phyloP scores from a whole-genome alignment of 163 green algal species.

The Dunaliella salina region DNA sequence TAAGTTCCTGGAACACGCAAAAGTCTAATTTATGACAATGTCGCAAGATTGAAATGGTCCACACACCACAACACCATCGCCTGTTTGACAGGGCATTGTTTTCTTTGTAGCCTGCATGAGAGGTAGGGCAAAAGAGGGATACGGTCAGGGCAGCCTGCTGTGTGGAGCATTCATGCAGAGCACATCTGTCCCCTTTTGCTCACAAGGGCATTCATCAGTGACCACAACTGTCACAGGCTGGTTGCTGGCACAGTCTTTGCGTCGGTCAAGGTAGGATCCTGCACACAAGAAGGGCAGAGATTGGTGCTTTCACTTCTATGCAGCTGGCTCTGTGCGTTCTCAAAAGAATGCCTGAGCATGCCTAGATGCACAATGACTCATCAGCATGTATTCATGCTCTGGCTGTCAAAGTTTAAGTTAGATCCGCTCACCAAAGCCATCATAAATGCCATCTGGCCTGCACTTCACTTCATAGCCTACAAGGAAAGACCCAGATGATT shows the following conservation, averaged over 20 bases:
- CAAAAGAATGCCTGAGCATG: background rate
- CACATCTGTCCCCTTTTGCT: background rate
- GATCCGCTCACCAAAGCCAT: background rate
- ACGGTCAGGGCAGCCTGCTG: background rate
- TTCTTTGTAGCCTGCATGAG: background rate
- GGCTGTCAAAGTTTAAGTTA: too few species aligned
- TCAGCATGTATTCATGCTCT: too few species aligned
- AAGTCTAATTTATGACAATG: background rate
- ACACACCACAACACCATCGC: background rate
- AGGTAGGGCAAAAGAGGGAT: background rate
- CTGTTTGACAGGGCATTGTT: background rate
- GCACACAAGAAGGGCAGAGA: background rate
- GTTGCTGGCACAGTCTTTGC: background rate
- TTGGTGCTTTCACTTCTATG: background rate
- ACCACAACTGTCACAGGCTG: background rate
- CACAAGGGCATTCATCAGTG: background rate
- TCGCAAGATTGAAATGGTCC: background rate
- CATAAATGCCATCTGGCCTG: background rate
- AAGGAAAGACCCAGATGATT: background rate
- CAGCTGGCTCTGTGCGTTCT: background rate
- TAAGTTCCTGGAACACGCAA: background rate
- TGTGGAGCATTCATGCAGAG: background rate
- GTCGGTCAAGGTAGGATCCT: background rate
- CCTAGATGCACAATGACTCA: background rate
- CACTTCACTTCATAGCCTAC: background rate